phyloP scores from a whole-genome alignment of 2,329 filamentous ascomycete species.

The Elsinoe ampelina region DNA sequence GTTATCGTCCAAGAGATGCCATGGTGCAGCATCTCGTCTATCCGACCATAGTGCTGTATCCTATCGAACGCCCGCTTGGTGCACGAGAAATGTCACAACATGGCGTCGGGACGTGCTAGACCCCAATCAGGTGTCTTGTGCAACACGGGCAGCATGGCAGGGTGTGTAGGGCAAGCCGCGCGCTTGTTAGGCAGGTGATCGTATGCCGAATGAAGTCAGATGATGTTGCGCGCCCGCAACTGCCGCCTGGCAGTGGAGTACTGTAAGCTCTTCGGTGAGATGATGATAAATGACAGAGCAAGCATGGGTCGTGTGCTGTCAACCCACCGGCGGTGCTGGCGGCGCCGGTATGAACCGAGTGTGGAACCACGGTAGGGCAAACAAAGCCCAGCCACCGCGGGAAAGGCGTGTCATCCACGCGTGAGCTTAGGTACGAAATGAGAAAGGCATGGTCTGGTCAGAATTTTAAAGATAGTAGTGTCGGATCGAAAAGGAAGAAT shows the following conservation, averaged over 20 bases:
- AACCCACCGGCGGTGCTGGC: not conserved
- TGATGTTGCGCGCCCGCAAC: not conserved
- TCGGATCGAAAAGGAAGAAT: not conserved
- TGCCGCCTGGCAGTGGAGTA: not conserved
- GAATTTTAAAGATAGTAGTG: slow-evolving; percentile 4
- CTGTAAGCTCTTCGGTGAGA: not conserved
- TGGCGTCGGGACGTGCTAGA: not conserved
- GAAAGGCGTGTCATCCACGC: not conserved
- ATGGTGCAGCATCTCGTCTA: not conserved
- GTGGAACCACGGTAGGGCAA: slow-evolving; percentile 3
- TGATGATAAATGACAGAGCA: not conserved
- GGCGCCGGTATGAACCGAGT: not conserved
- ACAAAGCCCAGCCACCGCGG: not conserved
- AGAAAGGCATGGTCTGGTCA: not conserved
- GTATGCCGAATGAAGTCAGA: not conserved
- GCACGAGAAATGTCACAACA: not conserved
- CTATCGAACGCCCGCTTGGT: not conserved
- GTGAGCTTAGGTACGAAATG: not conserved
- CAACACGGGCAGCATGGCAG: not conserved
- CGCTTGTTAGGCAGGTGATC: not conserved
- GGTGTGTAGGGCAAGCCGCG: not conserved
- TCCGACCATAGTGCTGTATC: not conserved
- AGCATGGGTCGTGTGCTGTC: not conserved
- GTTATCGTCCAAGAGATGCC: not conserved
- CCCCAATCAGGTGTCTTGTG: not conserved